A percentile compares a stretch with the other conserved stretches of the same genome.
Conservation (phyloP, 768 basidiomycete species). For the Rhodotorula graminis region DNA sequence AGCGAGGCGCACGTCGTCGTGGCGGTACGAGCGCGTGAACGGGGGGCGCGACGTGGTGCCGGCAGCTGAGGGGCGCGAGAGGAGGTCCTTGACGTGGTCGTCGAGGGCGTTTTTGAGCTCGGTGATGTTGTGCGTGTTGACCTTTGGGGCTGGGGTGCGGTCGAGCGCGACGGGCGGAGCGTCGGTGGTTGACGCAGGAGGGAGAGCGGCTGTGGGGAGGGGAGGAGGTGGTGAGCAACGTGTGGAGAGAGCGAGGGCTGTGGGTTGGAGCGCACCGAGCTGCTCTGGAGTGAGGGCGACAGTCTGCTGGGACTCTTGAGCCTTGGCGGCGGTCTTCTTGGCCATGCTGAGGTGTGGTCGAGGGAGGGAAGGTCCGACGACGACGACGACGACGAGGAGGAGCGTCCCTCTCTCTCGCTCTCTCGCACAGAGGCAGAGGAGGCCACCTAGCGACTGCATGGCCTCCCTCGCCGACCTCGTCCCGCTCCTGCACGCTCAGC, state of each 20-base stretch:
- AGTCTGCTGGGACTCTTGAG: neutral
- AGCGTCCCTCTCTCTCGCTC: no score
- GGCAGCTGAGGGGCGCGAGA: neutral
- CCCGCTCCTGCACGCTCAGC: neutral
- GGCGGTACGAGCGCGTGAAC: slow-evolving; percentile 78
- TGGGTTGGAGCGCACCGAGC: neutral
- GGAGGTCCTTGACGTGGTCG: slow-evolving; percentile 81
- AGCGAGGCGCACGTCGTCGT: slow-evolving; percentile 79
- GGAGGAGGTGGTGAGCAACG: neutral
- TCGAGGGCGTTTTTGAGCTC: slow-evolving; percentile 63
- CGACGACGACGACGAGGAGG: neutral
- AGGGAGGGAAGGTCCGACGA: neutral
- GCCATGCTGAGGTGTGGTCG: neutral
- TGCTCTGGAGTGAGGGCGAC: neutral
- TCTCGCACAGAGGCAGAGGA: no score
- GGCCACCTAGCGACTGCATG: neutral
- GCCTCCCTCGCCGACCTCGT: neutral
- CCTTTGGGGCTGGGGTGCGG: slow-evolving; percentile 42
- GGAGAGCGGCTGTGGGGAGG: neutral
- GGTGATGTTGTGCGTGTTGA: slow-evolving; percentile 55
- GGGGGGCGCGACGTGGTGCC: slow-evolving; percentile 43
- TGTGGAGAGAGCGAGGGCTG: neutral
- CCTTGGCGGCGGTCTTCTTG: neutral
- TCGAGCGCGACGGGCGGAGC: no score
- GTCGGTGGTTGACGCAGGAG: no score